A percentile compares a stretch with the other conserved stretches of the same genome.
These are phyloP conservation scores for Kandelia obovata DNA, from an alignment of 345 rosid species.

Conservation along the genomic window DNA sequence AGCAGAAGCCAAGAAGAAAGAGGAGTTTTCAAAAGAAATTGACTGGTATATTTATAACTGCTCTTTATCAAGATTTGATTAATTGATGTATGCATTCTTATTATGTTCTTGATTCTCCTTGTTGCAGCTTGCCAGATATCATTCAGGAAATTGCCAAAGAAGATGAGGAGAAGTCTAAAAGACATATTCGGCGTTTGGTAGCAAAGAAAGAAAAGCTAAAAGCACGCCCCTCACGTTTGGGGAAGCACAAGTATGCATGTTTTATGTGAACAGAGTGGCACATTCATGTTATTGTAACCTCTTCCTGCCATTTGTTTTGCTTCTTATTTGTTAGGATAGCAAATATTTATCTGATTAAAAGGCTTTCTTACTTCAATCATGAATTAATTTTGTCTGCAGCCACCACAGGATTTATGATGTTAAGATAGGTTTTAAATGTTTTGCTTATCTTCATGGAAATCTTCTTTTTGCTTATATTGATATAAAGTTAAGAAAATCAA, in stretches of 20 bases:
- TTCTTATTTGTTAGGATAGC: not conserved
- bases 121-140: constrained; percentile 62
- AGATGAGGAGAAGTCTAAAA: constrained; percentile 67
- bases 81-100: constrained; percentile 10
- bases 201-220: constrained; percentile 75
- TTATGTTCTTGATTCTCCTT: constrained; percentile 3
- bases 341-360: no score
- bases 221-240: constrained; percentile 81
- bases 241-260: constrained; percentile 76
- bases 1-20: constrained; percentile 48
- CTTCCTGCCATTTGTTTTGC: not conserved
- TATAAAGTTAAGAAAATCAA: not conserved
- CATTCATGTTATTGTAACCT: not conserved
- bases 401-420: no score
- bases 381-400: no score
- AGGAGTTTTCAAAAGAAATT: constrained; percentile 56
- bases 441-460: not conserved
- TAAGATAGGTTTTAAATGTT: no score
- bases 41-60: constrained; percentile 41
- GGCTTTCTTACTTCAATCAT: no score
- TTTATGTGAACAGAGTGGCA: not conserved
- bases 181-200: constrained; percentile 45
- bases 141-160: constrained; percentile 76
- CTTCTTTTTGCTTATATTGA: not conserved
- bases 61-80: not conserved